Evolutionary conservation across 2,329 filamentous ascomycete genomes (phyloP), one percentile per base, ranked within the genome.

Genomic region (Pseudohalonectria lignicola): DNA sequence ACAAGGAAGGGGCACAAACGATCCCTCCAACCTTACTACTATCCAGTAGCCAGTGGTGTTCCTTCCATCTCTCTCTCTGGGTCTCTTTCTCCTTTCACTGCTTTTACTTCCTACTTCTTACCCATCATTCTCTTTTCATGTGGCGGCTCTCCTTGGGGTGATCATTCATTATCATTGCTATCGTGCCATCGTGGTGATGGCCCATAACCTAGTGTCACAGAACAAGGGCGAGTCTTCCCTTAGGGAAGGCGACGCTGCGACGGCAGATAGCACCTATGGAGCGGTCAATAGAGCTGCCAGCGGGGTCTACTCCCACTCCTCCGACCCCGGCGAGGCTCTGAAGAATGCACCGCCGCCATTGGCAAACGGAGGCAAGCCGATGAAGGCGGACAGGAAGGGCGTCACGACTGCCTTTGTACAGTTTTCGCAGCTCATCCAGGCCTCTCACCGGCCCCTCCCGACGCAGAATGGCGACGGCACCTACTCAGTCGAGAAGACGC

Each of bases 401-500:
- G 50, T 63, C 25, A 47, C 47, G 3, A 47, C 52, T 11, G 52
- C 57, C 3, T 57, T 64, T 34, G 41, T 48, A 19, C 51, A 54
- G 31, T 53, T 60, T 39, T 51, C 47, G 3, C 58, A 62, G 32
- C 42, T 62, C 15, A 49, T 62, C 28, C 49, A 60, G 39, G 69
- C 74, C 4, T 74, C 76, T 2, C 65, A 64, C 41, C 62, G 74
- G n/a, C 79, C 81, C 9, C 57, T 82, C 23, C 79, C 81, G 0
- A 75, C 64, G 2, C 67, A 81, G 48, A 69, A 66, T 39, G 77
- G 78, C 19, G 70, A 79, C 50, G 77, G 77, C n/a, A 68, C 70
- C 3, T 81, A 78, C 40, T 58, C 67, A 4, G 50, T 53, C 7
- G 53, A 63, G 2, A 59, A 61, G n/a, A 62, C 64, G 45, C 65